phyloP scores from a whole-genome alignment of 805 yeast genomes.

The Myxozyma sirexii region DNA sequence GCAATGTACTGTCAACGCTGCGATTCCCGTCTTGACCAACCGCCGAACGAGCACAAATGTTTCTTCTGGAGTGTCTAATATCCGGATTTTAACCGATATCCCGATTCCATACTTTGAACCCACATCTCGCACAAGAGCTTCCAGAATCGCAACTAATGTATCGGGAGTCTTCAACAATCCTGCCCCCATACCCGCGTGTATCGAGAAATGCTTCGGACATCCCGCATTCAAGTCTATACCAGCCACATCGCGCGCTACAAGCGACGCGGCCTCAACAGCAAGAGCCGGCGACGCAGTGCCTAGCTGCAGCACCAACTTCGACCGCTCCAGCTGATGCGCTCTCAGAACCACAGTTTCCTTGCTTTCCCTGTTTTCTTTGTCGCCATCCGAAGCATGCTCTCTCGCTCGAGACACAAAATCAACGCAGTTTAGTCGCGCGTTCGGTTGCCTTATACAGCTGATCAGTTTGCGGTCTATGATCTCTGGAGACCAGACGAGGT shows the following conservation, averaged over 20 bases:
- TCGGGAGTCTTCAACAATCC: conserved; percentile 85
- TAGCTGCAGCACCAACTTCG: conserved; percentile 79
- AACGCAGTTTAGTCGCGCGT: conserved; percentile 22
- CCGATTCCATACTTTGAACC: conserved; percentile 78
- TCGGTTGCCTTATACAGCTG: conserved; percentile 58
- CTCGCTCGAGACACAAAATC: conserved; percentile 37
- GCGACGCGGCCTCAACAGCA: conserved; percentile 85
- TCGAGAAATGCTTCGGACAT: conserved; percentile 93
- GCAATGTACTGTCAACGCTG: conserved; percentile 88
- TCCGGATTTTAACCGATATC: conserved; percentile 86
- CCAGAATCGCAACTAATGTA: conserved; percentile 66
- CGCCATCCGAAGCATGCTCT: not conserved
- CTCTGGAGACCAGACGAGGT: conserved; percentile 93
- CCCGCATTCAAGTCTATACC: conserved; percentile 96
- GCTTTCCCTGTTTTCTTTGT: conserved; percentile 29
- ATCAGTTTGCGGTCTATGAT: conserved; percentile 83
- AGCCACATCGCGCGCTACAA: conserved; percentile 81
- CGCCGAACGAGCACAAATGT: conserved; percentile 62
- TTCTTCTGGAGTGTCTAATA: conserved; percentile 64
- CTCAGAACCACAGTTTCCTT: conserved; percentile 62
- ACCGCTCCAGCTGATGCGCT: conserved; percentile 56
- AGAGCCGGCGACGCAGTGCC: conserved; percentile 83
- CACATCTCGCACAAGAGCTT: conserved; percentile 70
- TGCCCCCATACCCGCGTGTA: conserved; percentile 98
- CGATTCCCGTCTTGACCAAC: conserved; percentile 74